Base-by-base conservation (phyloP, 192 early-diverging fungal genomes). In the Coemansia interrupta region DNA sequence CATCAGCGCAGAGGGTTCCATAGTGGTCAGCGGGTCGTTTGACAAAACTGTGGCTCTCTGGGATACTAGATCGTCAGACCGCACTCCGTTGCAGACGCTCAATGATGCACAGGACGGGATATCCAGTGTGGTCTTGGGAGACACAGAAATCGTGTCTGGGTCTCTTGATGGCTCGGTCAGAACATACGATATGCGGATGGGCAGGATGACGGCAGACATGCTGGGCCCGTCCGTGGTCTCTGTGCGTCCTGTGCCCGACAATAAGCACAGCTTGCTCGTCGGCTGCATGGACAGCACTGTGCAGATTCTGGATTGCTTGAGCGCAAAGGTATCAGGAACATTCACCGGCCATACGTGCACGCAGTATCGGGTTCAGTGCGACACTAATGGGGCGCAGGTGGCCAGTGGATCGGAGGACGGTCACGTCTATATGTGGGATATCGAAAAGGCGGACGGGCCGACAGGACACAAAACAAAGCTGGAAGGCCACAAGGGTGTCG, bases 381-480 rank as follows among this genome's bases (percentile, higher is more conserved):
- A 84, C 38, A 68, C 96, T 51, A 84, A 81, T 39, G 91, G 91
- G 56, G 80, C 85, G 4, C 58, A 85, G 62, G 88, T 93, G 0
- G 79, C 93, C 13, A 89, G 88, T 55, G 96, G 96, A 1, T 91
- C 89, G 42, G 94, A 98, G 63, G 92, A 96, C 64, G 92, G 92
- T 10, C 74, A 69, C 32, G 87, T 96, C 6, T 86, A 86, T 65
- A 79, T 93, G 36, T 98, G 93, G 93, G 88, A 94, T 73, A 66
- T 92, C 18, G 72, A 1, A 24, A 13, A 24, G 14, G 5, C 22
- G 0, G 3, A 39, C 50, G 60, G 61, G 4, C 23, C 46, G 18
- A 60, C 24, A 9, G 20, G 40, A 8, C 23, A 36, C 42, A 50
- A 5, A 9, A 12, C 5, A 9, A 56, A 68, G 11, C 61, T 77